Conservation (phyloP, 352 stramenopile genomes). For the Pythium periplocum region DNA sequence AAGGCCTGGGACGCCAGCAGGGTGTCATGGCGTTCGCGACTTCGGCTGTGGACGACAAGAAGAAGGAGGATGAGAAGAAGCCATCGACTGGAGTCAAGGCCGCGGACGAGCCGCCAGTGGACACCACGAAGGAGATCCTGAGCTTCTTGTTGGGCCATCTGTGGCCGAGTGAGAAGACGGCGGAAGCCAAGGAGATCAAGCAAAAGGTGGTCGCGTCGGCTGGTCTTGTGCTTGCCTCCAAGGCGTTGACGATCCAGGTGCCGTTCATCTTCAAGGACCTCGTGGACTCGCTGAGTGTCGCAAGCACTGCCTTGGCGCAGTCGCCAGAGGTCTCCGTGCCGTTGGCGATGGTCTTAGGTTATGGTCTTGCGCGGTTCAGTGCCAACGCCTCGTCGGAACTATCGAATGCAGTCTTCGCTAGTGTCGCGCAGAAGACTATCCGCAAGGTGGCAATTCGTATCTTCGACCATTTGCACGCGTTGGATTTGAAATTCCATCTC, state of each 20-base stretch:
- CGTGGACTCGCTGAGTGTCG: conserved; percentile 68
- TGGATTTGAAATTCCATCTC: conserved; percentile 92
- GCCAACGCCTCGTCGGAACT: conserved; percentile 87
- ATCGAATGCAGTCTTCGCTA: conserved; percentile 90
- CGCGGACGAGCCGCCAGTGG: conserved; percentile 10
- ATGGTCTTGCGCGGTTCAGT: conserved; percentile 82
- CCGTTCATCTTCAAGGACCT: conserved; percentile 95
- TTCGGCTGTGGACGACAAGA: conserved; percentile 14
- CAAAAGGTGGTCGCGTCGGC: conserved; percentile 57
- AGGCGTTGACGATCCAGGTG: conserved; percentile 86
- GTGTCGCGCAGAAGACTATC: conserved; percentile 91
- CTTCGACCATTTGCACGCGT: conserved; percentile 89
- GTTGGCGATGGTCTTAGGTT: conserved; percentile 81
- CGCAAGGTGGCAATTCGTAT: conserved; percentile 81
- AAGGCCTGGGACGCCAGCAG: not conserved
- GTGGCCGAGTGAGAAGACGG: conserved; percentile 28
- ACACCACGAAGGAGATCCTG: conserved; percentile 29
- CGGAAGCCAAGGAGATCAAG: conserved; percentile 33
- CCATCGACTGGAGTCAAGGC: conserved; percentile 9
- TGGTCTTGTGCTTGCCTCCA: conserved; percentile 74
- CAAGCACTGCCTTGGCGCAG: conserved; percentile 15
- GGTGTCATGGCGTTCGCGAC: conserved; percentile 16
- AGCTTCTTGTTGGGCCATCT: conserved; percentile 27
- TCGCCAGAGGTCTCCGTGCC: conserved; percentile 20
- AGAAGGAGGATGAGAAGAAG: conserved; percentile 13